These are phyloP conservation scores for Epichloe typhina DNA, from an alignment of 2,329 filamentous ascomycete species.

Conservation along the genomic window DNA sequence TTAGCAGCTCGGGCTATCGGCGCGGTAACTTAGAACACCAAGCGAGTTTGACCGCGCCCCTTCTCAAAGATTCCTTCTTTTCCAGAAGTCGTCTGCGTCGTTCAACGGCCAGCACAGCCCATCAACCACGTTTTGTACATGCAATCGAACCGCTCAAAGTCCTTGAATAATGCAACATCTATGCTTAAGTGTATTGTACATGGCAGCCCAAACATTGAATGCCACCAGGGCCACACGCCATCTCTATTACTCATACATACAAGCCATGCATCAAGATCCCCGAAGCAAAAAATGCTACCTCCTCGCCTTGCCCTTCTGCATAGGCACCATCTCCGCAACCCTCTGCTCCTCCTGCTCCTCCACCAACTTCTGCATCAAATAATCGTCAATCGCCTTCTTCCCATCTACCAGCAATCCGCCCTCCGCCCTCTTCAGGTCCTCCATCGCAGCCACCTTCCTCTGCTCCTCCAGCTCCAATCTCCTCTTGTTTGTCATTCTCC, in stretches of 20 bases:
- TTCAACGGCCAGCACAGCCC: too few species aligned
- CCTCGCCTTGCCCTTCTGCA: constrained; percentile 8
- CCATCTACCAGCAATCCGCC: constrained; percentile 48
- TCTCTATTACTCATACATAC: not conserved
- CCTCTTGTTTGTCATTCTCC: constrained; percentile 64
- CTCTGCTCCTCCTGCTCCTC: constrained; percentile 23
- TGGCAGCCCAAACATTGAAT: too few species aligned
- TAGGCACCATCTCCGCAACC: constrained; percentile 19
- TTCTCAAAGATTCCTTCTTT: too few species aligned
- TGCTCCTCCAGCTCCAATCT: constrained; percentile 49
- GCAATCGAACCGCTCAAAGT: too few species aligned
- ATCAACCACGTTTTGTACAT: too few species aligned
- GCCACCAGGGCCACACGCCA: not conserved
- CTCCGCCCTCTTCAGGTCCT: constrained; percentile 41
- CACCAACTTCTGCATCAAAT: constrained; percentile 17
- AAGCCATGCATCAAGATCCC: not conserved
- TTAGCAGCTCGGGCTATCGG: too few species aligned
- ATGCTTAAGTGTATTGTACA: too few species aligned
- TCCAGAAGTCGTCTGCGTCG: too few species aligned
- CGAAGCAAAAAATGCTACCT: not conserved
- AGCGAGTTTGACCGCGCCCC: too few species aligned
- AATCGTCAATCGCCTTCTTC: constrained; percentile 30
- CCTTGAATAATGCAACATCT: too few species aligned
- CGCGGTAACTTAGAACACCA: too few species aligned
- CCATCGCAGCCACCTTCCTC: constrained; percentile 36